Conservation (phyloP, 2,329 filamentous ascomycete genomes). For the Fusarium virguliforme region DNA sequence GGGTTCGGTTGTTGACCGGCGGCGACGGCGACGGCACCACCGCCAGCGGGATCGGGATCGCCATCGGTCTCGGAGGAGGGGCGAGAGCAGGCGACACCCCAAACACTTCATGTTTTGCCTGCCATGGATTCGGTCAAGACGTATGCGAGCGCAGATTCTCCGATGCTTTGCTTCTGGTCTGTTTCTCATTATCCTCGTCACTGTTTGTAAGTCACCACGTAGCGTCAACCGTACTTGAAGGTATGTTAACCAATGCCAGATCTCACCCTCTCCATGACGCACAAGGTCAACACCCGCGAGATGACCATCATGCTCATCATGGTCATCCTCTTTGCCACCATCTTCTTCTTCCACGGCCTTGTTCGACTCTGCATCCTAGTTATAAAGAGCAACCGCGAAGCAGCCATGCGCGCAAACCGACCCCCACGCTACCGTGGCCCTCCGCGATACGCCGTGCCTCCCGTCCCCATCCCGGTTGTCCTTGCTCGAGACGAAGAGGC, state of each 20-base stretch:
- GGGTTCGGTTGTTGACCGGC: conserved; percentile 3
- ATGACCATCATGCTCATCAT: conserved; percentile 87
- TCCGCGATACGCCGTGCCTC: conserved; percentile 77
- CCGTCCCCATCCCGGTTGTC: conserved; percentile 82
- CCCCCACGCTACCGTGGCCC: conserved; percentile 68
- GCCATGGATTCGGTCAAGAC: conserved; percentile 69
- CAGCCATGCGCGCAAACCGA: conserved; percentile 42
- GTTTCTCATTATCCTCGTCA: conserved; percentile 72
- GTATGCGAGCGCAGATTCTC: conserved; percentile 70
- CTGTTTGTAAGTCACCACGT: conserved; percentile 73
- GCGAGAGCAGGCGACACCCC: conserved; percentile 41
- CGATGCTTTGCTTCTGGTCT: conserved; percentile 77
- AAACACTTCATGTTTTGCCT: conserved; percentile 69
- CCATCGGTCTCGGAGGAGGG: conserved; percentile 35
- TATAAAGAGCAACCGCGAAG: conserved; percentile 62
- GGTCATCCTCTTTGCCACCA: conserved; percentile 79
- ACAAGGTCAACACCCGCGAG: conserved; percentile 75
- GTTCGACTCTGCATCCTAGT: conserved; percentile 81
- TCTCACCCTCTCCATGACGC: conserved; percentile 78
- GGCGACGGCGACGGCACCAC: conserved; percentile 20
- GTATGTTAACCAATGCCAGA: conserved; percentile 65
- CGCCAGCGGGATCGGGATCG: conserved; percentile 22
- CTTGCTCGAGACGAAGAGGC: conserved; percentile 83
- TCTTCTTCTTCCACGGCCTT: conserved; percentile 86
- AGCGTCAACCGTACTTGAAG: neutral